phyloP scores from a whole-genome alignment of 208 protist genomes.

The Novymonas esmeraldas region DNA sequence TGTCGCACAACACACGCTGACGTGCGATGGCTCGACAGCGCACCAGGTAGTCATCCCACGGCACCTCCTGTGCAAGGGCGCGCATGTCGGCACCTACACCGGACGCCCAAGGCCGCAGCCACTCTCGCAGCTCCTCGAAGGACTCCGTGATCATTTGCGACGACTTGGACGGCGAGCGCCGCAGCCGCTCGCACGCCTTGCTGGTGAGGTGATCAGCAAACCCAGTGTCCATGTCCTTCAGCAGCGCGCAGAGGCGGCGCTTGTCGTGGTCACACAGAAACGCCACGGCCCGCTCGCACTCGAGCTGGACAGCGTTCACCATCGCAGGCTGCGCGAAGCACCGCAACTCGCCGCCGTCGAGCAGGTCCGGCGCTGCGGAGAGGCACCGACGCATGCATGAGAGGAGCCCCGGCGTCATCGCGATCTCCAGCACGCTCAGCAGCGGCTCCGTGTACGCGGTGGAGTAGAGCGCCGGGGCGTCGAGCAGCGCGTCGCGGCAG shows the following conservation, averaged over 20 bases:
- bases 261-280: constrained; percentile 53
- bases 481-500: constrained; percentile 22
- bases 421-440: constrained; percentile 46
- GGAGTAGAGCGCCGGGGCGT: constrained; percentile 27
- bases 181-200: constrained; percentile 38
- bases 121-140: constrained; percentile 46
- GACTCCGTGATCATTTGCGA: constrained; percentile 18
- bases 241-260: constrained; percentile 41
- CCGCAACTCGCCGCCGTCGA: constrained; percentile 21
- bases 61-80: constrained; percentile 57
- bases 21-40: constrained; percentile 38
- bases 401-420: constrained; percentile 52
- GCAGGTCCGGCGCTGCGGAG: constrained; percentile 56
- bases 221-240: constrained; percentile 34
- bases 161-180: constrained; percentile 29
- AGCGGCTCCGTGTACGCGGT: constrained; percentile 17
- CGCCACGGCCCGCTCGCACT: constrained; percentile 81
- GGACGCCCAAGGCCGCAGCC: constrained; percentile 57
- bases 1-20: constrained; percentile 22
- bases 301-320: constrained; percentile 53
- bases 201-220: constrained; percentile 37
- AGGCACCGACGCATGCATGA: constrained; percentile 52
- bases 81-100: constrained; percentile 17
- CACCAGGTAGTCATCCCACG: constrained; percentile 82
- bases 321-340: constrained; percentile 60